Evolutionary conservation across 768 basidiomycete genomes (phyloP).

Genomic region (Mrakia gelida): DNA sequence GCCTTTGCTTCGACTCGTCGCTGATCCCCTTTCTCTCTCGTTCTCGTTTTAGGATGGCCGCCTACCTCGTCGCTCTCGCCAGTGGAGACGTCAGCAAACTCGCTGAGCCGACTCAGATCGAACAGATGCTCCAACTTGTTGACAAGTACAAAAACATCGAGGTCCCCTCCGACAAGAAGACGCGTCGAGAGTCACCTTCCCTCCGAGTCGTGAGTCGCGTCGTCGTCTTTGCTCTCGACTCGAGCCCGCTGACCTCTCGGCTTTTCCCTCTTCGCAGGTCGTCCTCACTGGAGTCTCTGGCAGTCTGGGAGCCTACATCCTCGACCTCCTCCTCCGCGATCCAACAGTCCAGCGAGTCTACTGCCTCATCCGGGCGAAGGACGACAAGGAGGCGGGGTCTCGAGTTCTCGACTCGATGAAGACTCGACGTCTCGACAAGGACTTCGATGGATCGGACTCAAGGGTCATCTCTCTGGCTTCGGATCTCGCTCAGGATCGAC

Average conservation of each 20-base stretch:
- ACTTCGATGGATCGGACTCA: slow-evolving; percentile 35
- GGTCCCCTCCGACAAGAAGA: not conserved
- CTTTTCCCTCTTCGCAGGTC: not conserved
- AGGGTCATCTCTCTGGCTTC: slow-evolving; percentile 49
- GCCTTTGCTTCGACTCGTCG: not conserved
- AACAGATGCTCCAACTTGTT: slow-evolving; percentile 42
- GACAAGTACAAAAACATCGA: slow-evolving; percentile 46
- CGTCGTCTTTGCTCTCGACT: not conserved
- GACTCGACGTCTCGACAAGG: slow-evolving; percentile 42
- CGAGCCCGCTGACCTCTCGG: not conserved
- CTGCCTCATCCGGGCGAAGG: slow-evolving; percentile 53
- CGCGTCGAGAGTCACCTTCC: not conserved
- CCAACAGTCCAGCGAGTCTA: slow-evolving; percentile 49
- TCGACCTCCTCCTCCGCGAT: slow-evolving; percentile 48
- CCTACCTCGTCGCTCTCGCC: slow-evolving; percentile 45
- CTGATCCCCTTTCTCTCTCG: not conserved
- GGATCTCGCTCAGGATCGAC: slow-evolving; percentile 47
- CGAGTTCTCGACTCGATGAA: slow-evolving; percentile 51
- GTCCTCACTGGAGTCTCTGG: slow-evolving; percentile 29
- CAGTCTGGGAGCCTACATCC: slow-evolving; percentile 54
- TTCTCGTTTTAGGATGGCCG: slow-evolving; percentile 45
- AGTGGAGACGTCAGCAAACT: not conserved
- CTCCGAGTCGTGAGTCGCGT: not conserved
- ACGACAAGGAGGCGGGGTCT: slow-evolving; percentile 48
- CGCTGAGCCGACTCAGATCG: not conserved